These are phyloP conservation scores for Quercus lobata DNA, from an alignment of 331 rosid species.

Conservation along the genomic window DNA sequence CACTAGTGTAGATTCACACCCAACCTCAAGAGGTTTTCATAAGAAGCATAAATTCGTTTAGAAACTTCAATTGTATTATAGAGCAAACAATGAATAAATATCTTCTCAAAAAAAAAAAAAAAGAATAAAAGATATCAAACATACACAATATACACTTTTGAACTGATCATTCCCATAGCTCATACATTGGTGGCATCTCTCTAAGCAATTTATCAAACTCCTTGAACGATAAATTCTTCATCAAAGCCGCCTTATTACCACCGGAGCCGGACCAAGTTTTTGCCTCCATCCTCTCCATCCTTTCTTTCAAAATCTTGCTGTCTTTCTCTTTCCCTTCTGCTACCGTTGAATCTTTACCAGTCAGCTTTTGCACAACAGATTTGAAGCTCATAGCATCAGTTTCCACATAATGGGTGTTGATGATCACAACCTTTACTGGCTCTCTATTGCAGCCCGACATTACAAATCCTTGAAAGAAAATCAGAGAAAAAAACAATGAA, in stretches of 20 bases:
- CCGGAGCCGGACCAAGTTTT: not conserved
- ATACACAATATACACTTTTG: too few relatives aligned
- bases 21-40: too few relatives aligned
- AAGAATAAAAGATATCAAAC: too few relatives aligned
- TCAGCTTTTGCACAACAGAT: slow-evolving; percentile 71
- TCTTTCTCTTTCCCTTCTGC: not conserved
- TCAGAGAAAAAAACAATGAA: too few relatives aligned
- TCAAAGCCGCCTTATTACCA: slow-evolving; percentile 20
- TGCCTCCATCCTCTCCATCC: not conserved
- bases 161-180: slow-evolving; percentile 28
- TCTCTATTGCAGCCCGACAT: slow-evolving; percentile 30
- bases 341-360: slow-evolving; percentile 56
- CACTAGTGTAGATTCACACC: too few relatives aligned
- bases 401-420: slow-evolving; percentile 69
- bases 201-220: slow-evolving; percentile 56
- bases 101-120: too few relatives aligned
- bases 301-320: not conserved
- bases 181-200: slow-evolving; percentile 53
- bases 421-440: slow-evolving; percentile 58
- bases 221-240: slow-evolving; percentile 53
- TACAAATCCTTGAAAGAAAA: not conserved
- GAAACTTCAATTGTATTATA: too few relatives aligned
- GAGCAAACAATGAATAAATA: too few relatives aligned
- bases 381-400: slow-evolving; percentile 75
- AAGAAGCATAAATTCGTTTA: too few relatives aligned